Conservation (phyloP, 768 basidiomycete genomes). For the Rhizopogon sp. region DNA sequence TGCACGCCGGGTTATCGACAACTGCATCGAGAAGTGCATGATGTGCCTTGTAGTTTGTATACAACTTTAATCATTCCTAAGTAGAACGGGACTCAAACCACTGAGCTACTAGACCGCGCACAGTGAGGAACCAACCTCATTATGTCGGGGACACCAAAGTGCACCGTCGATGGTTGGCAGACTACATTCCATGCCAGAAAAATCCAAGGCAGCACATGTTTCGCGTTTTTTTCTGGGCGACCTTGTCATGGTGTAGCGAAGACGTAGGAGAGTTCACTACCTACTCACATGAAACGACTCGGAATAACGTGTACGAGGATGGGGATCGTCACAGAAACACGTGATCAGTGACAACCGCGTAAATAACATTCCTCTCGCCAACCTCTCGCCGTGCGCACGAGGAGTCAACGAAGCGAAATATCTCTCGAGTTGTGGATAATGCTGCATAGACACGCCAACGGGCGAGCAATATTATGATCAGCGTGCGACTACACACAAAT, state of each 20-base stretch:
- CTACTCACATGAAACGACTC: too few species aligned
- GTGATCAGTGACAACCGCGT: neutral
- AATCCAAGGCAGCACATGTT: conserved; percentile 13
- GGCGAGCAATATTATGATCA: neutral
- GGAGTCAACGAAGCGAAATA: neutral
- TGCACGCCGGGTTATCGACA: conserved; percentile 22
- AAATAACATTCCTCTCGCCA: neutral
- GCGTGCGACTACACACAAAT: too few species aligned
- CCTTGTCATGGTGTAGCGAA: conserved; percentile 4
- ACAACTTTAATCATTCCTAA: conserved; percentile 32
- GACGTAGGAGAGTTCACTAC: neutral
- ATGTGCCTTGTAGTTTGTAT: conserved; percentile 31
- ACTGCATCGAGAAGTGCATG: conserved; percentile 26
- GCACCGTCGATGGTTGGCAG: conserved; percentile 6
- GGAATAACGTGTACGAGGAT: too few species aligned
- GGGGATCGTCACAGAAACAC: neutral
- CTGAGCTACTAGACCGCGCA: neutral
- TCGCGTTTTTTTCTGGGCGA: conserved; percentile 7
- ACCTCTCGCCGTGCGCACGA: neutral
- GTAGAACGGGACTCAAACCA: neutral
- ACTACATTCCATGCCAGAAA: conserved; percentile 10
- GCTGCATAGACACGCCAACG: neutral
- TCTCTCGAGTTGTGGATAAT: neutral
- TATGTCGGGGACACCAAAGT: conserved; percentile 27
- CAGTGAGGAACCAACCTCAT: conserved; percentile 17